Conservation (phyloP, 768 basidiomycete genomes). For the Pleurotus salmoneostramineus region DNA sequence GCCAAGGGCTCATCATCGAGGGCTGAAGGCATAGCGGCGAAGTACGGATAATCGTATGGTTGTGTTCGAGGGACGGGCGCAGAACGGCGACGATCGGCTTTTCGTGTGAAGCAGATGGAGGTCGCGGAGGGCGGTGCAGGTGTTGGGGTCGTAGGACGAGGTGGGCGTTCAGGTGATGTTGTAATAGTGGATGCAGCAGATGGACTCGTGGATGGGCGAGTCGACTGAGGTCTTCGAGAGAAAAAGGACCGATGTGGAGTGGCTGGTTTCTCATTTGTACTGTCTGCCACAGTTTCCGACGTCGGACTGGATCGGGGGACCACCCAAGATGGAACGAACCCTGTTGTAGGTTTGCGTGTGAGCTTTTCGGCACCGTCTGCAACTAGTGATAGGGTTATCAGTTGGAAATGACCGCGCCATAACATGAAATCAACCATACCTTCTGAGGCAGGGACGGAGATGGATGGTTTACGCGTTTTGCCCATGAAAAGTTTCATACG, state of each 20-base stretch:
- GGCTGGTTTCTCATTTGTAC: not conserved
- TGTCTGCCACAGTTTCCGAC: not conserved
- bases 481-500: conserved; percentile 8
- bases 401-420: not conserved
- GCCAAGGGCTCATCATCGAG: not conserved
- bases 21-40: conserved; percentile 3
- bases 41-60: conserved; percentile 6
- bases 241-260: not conserved
- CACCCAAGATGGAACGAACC: not conserved
- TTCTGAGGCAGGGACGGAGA: not conserved
- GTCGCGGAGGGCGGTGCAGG: not conserved
- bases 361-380: not conserved
- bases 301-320: not conserved
- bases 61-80: conserved; percentile 5
- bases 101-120: not conserved
- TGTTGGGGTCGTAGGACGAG: not conserved
- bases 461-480: conserved; percentile 1
- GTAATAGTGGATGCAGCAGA: not conserved
- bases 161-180: not conserved
- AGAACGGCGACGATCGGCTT: conserved; percentile 1
- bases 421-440: not conserved
- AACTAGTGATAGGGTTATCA: not conserved
- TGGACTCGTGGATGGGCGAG: not conserved
- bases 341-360: not conserved
- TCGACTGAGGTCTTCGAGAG: not conserved